A percentile compares a stretch with the other conserved stretches of the same genome.
These are phyloP conservation scores for Cryptosporidium felis DNA, from an alignment of 169 alveolate species.

Conservation along the genomic window DNA sequence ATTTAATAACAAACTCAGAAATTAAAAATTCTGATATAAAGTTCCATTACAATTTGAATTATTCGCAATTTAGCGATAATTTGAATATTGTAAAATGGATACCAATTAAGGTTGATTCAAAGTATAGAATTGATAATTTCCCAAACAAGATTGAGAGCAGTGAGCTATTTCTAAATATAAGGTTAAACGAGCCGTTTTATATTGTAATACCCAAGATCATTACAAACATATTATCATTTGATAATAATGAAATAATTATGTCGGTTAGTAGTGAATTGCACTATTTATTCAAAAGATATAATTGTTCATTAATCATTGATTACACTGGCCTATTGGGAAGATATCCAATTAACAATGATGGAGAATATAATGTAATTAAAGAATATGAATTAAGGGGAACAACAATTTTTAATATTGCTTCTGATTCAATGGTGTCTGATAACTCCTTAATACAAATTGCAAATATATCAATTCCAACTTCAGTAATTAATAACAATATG, in stretches of 20 bases:
- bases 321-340: conserved; percentile 34
- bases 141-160: conserved; percentile 25
- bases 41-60: conserved; percentile 26
- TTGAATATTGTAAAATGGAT: conserved; percentile 21
- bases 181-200: conserved; percentile 34
- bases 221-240: conserved; percentile 44
- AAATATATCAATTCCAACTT: conserved; percentile 5
- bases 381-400: conserved; percentile 41
- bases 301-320: conserved; percentile 7
- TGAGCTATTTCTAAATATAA: conserved; percentile 5
- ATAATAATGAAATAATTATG: neutral
- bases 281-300: neutral
- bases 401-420: neutral
- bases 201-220: conserved; percentile 31
- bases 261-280: neutral
- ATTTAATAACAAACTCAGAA: neutral
- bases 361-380: neutral
- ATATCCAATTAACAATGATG: conserved; percentile 20
- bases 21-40: neutral
- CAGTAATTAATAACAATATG: neutral
- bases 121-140: conserved; percentile 12
- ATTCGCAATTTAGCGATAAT: conserved; percentile 4
- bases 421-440: neutral
- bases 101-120: neutral
- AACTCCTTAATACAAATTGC: neutral